Evolutionary conservation across 2,329 filamentous ascomycete species (phyloP).

Genomic region (Cercospora beticola): DNA sequence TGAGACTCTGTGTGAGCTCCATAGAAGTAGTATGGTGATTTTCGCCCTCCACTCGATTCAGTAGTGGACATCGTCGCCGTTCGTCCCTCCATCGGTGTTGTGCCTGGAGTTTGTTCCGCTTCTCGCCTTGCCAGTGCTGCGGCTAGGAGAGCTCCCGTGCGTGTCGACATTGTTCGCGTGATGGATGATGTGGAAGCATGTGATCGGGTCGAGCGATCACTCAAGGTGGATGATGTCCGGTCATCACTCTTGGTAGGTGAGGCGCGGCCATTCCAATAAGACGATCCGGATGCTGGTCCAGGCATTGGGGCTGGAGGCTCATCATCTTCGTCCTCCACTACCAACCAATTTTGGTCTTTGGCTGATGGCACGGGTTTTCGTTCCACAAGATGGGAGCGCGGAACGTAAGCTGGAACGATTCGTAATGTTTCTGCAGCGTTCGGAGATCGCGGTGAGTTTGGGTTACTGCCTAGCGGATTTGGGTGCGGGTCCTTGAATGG

Average conservation of each 20-base stretch:
- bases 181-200: conserved; percentile 45
- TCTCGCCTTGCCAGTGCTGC: conserved; percentile 30
- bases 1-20: conserved; percentile 17
- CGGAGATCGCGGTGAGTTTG: conserved; percentile 31
- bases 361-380: conserved; percentile 25
- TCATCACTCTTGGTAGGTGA: conserved; percentile 57
- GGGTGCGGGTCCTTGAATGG: conserved; percentile 45
- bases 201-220: conserved; percentile 51
- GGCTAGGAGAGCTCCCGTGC: conserved; percentile 43
- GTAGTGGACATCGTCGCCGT: conserved; percentile 31
- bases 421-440: conserved; percentile 27
- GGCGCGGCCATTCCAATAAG: conserved; percentile 36
- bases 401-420: conserved; percentile 30
- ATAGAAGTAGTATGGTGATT: conserved; percentile 33
- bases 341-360: conserved; percentile 33
- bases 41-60: conserved; percentile 38
- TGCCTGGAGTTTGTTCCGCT: conserved; percentile 10
- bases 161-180: conserved; percentile 47
- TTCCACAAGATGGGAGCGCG: conserved; percentile 16
- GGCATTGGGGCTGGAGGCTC: conserved; percentile 1
- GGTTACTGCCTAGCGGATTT: conserved; percentile 40
- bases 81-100: conserved; percentile 24
- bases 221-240: conserved; percentile 57
- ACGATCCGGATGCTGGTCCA: neutral
- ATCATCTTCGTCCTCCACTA: conserved; percentile 23